phyloP scores from a whole-genome alignment of 2,329 filamentous ascomycete species.

The Trichoderma breve region DNA sequence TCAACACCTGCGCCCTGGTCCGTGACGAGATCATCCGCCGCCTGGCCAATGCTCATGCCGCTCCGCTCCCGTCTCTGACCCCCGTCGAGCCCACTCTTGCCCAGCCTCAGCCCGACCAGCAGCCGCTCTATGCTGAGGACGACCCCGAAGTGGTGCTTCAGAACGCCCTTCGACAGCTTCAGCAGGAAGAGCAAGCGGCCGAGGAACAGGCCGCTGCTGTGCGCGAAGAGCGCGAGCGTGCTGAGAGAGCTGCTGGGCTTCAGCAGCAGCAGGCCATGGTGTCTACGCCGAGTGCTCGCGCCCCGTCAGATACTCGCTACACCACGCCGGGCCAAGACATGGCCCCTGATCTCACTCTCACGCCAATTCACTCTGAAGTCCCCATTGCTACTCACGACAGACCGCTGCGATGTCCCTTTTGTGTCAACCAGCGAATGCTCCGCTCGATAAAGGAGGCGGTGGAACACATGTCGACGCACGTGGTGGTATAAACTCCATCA shows the following conservation, averaged over 20 bases:
- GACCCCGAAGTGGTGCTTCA: slow-evolving; percentile 59
- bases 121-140: slow-evolving; percentile 48
- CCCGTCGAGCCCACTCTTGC: slow-evolving; percentile 29
- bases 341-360: slow-evolving; percentile 48
- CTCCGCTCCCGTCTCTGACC: slow-evolving; percentile 28
- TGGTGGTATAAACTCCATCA: slow-evolving; percentile 46
- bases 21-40: slow-evolving; percentile 55
- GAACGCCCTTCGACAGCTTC: slow-evolving; percentile 57
- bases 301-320: slow-evolving; percentile 35
- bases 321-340: slow-evolving; percentile 37
- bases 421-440: slow-evolving; percentile 60
- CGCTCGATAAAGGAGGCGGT: slow-evolving; percentile 60
- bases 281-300: slow-evolving; percentile 32
- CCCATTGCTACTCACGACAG: slow-evolving; percentile 47
- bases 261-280: slow-evolving; percentile 32
- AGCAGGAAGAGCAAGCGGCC: slow-evolving; percentile 58
- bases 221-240: slow-evolving; percentile 51
- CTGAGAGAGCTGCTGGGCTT: slow-evolving; percentile 40
- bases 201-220: slow-evolving; percentile 56
- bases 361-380: slow-evolving; percentile 52
- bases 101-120: slow-evolving; percentile 36
- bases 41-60: slow-evolving; percentile 26
- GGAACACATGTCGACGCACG: slow-evolving; percentile 61
- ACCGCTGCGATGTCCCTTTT: slow-evolving; percentile 58
- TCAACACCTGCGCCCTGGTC: slow-evolving; percentile 55